Conservation (phyloP, 176 grass and related monocot genomes). For the Sorghum bicolor region Sorghum_bicolor_NCBIv3 NC_012877.2:47541501-47542000, state of each 20-base stretch:
- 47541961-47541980: conserved; percentile 71
- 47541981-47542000: conserved; percentile 72
- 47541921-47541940: neutral
- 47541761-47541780: neutral
- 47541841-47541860: neutral
- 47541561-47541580: neutral
- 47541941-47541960: conserved; percentile 55
- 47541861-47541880: neutral
- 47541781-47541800: neutral
- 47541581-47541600: neutral
- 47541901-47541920: neutral
- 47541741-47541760: neutral
- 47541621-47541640: neutral
- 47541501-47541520: neutral
- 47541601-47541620: neutral
- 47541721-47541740: neutral
- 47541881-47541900: neutral
- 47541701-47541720: neutral
- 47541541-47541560: neutral
- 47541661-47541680: neutral
- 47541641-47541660: neutral
- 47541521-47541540: neutral
- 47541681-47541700: neutral
- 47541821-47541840: neutral
- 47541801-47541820: neutral